Conservation (phyloP, 2,329 filamentous ascomycete species). For the Fusarium stilboides region DNA sequence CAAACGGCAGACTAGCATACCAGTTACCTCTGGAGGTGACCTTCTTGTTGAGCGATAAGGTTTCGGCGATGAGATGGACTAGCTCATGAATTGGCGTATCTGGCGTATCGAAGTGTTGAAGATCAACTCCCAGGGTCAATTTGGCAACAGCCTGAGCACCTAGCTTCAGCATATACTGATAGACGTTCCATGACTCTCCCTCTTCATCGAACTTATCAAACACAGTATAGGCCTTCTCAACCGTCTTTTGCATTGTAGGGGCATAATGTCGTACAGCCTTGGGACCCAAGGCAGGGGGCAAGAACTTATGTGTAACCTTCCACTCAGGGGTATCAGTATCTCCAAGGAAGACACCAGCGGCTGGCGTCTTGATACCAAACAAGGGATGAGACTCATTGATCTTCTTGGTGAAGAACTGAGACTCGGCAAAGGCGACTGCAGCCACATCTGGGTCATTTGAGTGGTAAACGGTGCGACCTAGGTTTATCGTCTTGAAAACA, state of each 20-base stretch:
- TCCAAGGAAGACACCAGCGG: constrained; percentile 61
- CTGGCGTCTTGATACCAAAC: constrained; percentile 58
- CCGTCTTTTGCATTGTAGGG: constrained; percentile 69
- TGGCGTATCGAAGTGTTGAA: constrained; percentile 59
- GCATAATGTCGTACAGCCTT: constrained; percentile 74
- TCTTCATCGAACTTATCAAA: constrained; percentile 67
- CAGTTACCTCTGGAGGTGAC: constrained; percentile 67
- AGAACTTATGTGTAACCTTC: constrained; percentile 71
- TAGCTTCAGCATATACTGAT: constrained; percentile 66
- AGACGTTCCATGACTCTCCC: constrained; percentile 64
- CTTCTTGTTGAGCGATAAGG: constrained; percentile 71
- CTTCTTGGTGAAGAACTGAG: constrained; percentile 67
- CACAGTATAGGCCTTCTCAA: constrained; percentile 65
- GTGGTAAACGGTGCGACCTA: constrained; percentile 64
- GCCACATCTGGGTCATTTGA: constrained; percentile 66
- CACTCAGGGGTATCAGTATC: constrained; percentile 68
- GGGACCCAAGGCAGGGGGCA: constrained; percentile 70
- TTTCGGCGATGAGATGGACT: constrained; percentile 64
- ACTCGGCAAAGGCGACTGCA: constrained; percentile 63
- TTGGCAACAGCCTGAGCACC: constrained; percentile 62
- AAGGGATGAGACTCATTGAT: constrained; percentile 66
- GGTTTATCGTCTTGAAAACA: constrained; percentile 66
- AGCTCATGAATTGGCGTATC: constrained; percentile 67
- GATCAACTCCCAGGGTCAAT: constrained; percentile 62
- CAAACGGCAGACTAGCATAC: constrained; percentile 71